Base-by-base conservation (phyloP, 495 filamentous ascomycete genomes). In the Schizothecium vesticola region DNA sequence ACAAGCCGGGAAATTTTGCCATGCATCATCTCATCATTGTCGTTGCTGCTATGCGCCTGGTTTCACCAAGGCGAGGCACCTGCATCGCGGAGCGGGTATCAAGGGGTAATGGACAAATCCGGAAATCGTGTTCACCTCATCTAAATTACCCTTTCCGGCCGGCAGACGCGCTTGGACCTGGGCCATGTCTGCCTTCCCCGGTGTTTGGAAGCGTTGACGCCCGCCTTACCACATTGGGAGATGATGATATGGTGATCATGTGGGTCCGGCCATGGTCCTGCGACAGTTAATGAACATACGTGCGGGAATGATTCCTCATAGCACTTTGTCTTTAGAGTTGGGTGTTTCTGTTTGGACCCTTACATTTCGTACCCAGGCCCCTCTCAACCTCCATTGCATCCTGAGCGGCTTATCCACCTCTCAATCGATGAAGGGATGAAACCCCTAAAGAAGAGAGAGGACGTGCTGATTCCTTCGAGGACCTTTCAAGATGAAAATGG, bases 121-220 rank as follows among this genome's bases (percentile, higher is more conserved):
- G 59, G 59, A 61, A 61, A 61, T 61, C 3, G 6, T 61, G 59
- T 61, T 61, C 16, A n/a, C n/a, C 24, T 61, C 59, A 61, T 61
- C 59, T n/a, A 31, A 31, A 61, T n/a, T 61, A 19, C 59, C 59
- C 12, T 6, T 61, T 61, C 31, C 28, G 25, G 59, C 9, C 16
- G 24, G 7, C 25, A 25, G n/a, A n/a, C n/a, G 8, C 6, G 59
- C 11, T 7, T 61, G 26, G 24, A 25, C 6, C 11, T 13, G 59
- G 26, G n/a, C 23, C 59, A 61, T 23, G 59, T 7, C 25, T 31
- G 13, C 26, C 9, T 61, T 61, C 8, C 59, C 25, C 24, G 59
- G 9, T 19, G 16, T 7, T 3, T 7, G 23, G 8, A 9, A 29
- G 24, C 28, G 8, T 11, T 16, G 24, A 22, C 6, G 7, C 7